A percentile compares a stretch with the other conserved stretches of the same genome.
Conservation (phyloP, 192 early-diverging fungal genomes). For the Coemansia interrupta region DNA sequence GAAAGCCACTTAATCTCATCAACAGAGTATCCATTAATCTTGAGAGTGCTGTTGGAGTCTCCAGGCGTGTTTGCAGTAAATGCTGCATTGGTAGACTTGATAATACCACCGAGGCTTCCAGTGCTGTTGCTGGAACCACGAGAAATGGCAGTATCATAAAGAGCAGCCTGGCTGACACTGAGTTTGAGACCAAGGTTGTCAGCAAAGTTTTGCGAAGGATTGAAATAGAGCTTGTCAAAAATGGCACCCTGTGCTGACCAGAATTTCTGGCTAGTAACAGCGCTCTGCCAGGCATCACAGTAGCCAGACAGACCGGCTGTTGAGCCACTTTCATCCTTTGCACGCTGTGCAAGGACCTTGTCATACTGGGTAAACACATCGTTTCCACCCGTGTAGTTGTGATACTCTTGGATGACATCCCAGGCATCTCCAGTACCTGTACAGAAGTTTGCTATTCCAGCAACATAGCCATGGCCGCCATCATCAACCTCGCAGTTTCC, state of each 20-base stretch:
- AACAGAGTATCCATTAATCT: neutral
- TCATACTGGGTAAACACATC: slow-evolving; percentile 27
- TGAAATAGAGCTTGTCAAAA: slow-evolving; percentile 22
- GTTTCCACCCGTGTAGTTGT: slow-evolving; percentile 7
- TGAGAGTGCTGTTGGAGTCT: slow-evolving; percentile 11
- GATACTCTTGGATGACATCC: slow-evolving; percentile 33
- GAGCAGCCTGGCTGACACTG: slow-evolving; percentile 16
- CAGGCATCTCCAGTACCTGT: slow-evolving; percentile 41
- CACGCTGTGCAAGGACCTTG: slow-evolving; percentile 5
- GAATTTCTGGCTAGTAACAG: slow-evolving; percentile 26
- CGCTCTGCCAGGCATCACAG: slow-evolving; percentile 43
- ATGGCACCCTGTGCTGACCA: slow-evolving; percentile 27
- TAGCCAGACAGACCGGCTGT: slow-evolving; percentile 33
- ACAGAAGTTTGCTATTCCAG: slow-evolving; percentile 17
- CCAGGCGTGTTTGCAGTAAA: slow-evolving; percentile 10
- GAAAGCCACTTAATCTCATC: slow-evolving; percentile 28
- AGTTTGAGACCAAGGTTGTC: slow-evolving; percentile 17
- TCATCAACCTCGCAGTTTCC: slow-evolving; percentile 9
- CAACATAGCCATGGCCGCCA: slow-evolving; percentile 1
- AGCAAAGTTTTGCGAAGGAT: slow-evolving; percentile 17
- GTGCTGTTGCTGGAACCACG: slow-evolving; percentile 13
- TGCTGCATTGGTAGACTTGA: slow-evolving; percentile 5
- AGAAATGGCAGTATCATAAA: slow-evolving; percentile 50
- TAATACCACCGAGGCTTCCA: slow-evolving; percentile 22
- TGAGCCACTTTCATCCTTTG: slow-evolving; percentile 7